Evolutionary conservation across 2,329 filamentous ascomycete species (phyloP).

Genomic region (Albifimbria verrucaria): DNA sequence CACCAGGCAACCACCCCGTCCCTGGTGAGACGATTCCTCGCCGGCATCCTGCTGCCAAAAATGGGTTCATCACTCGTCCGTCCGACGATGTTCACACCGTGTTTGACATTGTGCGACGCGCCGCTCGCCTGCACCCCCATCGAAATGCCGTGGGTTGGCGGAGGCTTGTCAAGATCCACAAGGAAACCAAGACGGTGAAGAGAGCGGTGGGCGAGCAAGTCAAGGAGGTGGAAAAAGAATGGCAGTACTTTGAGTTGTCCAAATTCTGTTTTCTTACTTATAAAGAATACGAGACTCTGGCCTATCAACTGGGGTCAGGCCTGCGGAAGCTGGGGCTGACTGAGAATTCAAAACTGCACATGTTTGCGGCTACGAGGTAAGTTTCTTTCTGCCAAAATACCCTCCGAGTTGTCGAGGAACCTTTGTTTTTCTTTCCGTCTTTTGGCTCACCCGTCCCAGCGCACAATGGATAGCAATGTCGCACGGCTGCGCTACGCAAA

Average conservation of each 20-base stretch:
- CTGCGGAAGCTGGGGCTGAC: slow-evolving; percentile 69
- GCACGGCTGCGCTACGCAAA: slow-evolving; percentile 64
- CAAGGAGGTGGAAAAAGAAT: slow-evolving; percentile 78
- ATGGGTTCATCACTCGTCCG: slow-evolving; percentile 59
- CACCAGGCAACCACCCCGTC: background rate
- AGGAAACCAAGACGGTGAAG: slow-evolving; percentile 86
- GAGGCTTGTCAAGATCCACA: slow-evolving; percentile 71
- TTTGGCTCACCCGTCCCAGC: background rate
- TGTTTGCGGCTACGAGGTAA: slow-evolving; percentile 67
- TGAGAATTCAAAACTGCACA: slow-evolving; percentile 68
- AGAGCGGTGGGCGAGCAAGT: slow-evolving; percentile 80
- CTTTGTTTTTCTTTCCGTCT: too few relatives aligned
- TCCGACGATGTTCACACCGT: slow-evolving; percentile 65
- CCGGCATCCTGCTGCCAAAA: slow-evolving; percentile 58
- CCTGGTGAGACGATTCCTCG: slow-evolving; percentile 71
- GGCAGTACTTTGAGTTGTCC: slow-evolving; percentile 84
- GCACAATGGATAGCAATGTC: slow-evolving; percentile 44
- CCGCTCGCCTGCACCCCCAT: slow-evolving; percentile 53
- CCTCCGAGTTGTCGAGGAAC: too few relatives aligned
- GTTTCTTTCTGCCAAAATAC: background rate
- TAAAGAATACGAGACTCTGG: slow-evolving; percentile 71
- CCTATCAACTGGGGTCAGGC: slow-evolving; percentile 64
- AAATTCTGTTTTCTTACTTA: slow-evolving; percentile 75
- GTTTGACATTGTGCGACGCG: slow-evolving; percentile 71
- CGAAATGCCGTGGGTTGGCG: slow-evolving; percentile 66